A percentile compares a stretch with the other conserved stretches of the same genome.
These are phyloP conservation scores for Fusarium zealandicum DNA, from an alignment of 2,329 filamentous ascomycete genomes.

Conservation along the genomic window DNA sequence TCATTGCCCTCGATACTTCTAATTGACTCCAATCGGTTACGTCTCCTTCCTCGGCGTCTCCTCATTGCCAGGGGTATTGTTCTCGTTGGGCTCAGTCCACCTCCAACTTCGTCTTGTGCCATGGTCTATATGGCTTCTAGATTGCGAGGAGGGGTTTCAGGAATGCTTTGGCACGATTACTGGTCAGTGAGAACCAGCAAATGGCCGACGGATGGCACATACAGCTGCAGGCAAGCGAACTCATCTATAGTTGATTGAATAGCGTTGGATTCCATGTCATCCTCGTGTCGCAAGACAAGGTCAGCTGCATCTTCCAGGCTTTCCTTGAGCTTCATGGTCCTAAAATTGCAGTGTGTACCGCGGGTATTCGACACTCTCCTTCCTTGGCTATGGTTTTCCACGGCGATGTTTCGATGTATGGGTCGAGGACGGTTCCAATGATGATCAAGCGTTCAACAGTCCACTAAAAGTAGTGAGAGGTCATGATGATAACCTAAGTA, in stretches of 20 bases:
- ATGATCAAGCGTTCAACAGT: too few relatives aligned
- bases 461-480: too few relatives aligned
- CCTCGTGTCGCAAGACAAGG: background rate
- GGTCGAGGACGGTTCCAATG: too few relatives aligned
- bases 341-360: too few relatives aligned
- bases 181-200: background rate
- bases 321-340: too few relatives aligned
- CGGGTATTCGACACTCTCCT: too few relatives aligned
- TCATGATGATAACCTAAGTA: too few relatives aligned
- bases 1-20: slow-evolving; percentile 8
- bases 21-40: slow-evolving; percentile 31
- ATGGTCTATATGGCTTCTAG: background rate
- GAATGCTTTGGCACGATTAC: slow-evolving; percentile 22
- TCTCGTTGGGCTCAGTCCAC: background rate
- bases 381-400: too few relatives aligned
- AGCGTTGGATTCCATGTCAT: background rate
- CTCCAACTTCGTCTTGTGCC: background rate
- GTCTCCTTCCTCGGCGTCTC: slow-evolving; percentile 4
- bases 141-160: slow-evolving; percentile 24
- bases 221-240: slow-evolving; percentile 26
- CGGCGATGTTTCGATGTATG: too few relatives aligned
- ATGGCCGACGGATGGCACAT: background rate
- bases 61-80: background rate
- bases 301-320: too few relatives aligned
- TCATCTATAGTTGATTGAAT: slow-evolving; percentile 22